These are phyloP conservation scores for Apiosordaria backusii DNA, from an alignment of 495 filamentous ascomycete species.

Conservation along the genomic window DNA sequence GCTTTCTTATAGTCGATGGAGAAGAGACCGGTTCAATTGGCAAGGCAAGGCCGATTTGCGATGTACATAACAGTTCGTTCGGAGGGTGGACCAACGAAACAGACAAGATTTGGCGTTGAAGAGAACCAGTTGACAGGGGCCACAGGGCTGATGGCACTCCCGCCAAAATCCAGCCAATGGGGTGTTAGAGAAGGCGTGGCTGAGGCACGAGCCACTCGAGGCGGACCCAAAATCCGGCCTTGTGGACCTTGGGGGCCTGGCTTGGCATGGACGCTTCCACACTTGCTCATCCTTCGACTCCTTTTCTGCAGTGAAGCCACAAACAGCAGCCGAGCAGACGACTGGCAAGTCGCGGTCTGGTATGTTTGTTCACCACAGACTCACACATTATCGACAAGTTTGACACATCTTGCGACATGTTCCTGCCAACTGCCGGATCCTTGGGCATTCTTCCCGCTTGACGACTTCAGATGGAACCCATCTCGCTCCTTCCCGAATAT, in stretches of 20 bases:
- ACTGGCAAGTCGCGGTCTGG: neutral
- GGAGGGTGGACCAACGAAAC: neutral
- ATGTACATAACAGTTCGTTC: neutral
- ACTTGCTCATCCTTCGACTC: neutral
- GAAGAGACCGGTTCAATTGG: slow-evolving; percentile 4
- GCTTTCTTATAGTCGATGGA: slow-evolving; percentile 12
- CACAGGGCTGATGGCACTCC: slow-evolving; percentile 1
- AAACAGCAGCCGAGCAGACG: neutral
- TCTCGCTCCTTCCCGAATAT: neutral
- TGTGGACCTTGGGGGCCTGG: slow-evolving; percentile 2
- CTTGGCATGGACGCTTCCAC: neutral
- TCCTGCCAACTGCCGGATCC: neutral
- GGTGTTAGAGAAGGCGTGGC: neutral
- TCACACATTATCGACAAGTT: neutral
- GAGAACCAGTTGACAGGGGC: neutral
- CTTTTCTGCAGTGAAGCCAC: slow-evolving; percentile 1
- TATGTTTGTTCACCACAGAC: neutral
- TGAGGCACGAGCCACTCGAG: slow-evolving; percentile 9
- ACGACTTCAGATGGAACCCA: neutral
- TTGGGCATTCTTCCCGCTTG: neutral
- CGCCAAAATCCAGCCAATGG: neutral
- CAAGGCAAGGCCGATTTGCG: slow-evolving; percentile 12
- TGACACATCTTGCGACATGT: neutral
- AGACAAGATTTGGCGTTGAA: neutral
- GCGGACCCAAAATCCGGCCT: slow-evolving; percentile 6